Evolutionary conservation across 106 monocot genomes (phyloP).

Genomic region (Dactylorhiza incarnata): DNA sequence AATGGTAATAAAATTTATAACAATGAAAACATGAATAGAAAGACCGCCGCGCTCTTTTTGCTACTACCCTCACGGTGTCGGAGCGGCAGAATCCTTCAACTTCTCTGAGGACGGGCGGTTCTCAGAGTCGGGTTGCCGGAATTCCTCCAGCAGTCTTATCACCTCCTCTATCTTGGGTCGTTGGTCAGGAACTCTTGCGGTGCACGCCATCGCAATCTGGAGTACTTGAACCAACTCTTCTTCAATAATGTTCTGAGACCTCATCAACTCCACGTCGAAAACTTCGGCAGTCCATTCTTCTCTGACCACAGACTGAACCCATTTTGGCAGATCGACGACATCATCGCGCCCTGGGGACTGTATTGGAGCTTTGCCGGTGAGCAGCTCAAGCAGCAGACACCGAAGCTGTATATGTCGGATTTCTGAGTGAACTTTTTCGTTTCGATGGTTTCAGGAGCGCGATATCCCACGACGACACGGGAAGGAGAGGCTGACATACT

Average conservation of each 20-base stretch:
- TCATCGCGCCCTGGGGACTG: slow-evolving; percentile 26
- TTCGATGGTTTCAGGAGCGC: slow-evolving; percentile 37
- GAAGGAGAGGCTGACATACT: slow-evolving; percentile 18
- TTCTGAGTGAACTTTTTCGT: slow-evolving; percentile 29
- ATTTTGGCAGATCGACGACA: slow-evolving; percentile 12
- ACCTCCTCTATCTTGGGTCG: slow-evolving; percentile 14
- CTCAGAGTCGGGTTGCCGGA: slow-evolving; percentile 11
- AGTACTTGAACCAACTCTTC: slow-evolving; percentile 15
- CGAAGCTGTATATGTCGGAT: slow-evolving; percentile 60
- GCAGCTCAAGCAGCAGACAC: slow-evolving; percentile 51
- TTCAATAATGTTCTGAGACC: slow-evolving; percentile 1
- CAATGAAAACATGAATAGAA: not conserved
- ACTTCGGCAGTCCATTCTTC: slow-evolving; percentile 18
- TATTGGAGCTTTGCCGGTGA: slow-evolving; percentile 47
- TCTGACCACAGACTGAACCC: slow-evolving; percentile 15
- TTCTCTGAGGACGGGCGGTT: slow-evolving; percentile 10
- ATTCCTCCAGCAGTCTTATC: slow-evolving; percentile 11
- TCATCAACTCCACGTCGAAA: slow-evolving; percentile 12
- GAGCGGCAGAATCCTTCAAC: slow-evolving; percentile 7
- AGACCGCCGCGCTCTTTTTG: not conserved
- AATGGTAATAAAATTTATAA: slow-evolving; percentile 3
- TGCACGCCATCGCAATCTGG: slow-evolving; percentile 17
- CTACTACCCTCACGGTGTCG: not conserved
- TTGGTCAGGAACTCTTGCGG: slow-evolving; percentile 9
- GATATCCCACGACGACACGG: slow-evolving; percentile 27